Evolutionary conservation across 345 rosid species (phyloP).

Genomic region (Lumnitzera racemosa): DNA sequence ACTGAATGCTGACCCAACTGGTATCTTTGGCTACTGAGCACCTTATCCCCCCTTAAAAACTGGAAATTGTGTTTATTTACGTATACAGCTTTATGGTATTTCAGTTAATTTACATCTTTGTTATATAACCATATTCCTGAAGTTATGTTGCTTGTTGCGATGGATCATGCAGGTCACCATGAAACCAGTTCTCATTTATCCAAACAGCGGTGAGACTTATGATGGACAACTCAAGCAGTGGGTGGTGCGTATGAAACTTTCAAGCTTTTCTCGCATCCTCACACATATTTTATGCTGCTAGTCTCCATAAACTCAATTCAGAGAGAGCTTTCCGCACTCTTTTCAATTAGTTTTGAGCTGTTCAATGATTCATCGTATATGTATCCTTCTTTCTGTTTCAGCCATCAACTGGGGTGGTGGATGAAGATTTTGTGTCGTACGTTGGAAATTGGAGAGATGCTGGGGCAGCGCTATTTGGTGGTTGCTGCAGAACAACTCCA

Average conservation of each 20-base stretch:
- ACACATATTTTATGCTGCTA: no score
- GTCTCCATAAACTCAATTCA: no score
- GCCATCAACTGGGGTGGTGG: constrained; percentile 48
- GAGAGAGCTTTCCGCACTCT: background rate
- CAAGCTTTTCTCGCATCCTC: background rate
- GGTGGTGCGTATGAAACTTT: constrained; percentile 44
- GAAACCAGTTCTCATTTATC: constrained; percentile 68
- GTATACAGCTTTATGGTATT: background rate
- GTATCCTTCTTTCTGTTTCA: constrained; percentile 15
- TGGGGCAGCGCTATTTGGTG: constrained; percentile 74
- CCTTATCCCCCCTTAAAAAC: no score
- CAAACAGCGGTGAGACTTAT: constrained; percentile 82
- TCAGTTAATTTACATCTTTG: background rate
- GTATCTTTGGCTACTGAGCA: no score
- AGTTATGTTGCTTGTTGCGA: background rate
- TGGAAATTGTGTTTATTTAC: no score
- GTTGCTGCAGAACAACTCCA: constrained; percentile 94
- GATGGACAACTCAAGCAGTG: constrained; percentile 55
- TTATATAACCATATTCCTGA: background rate
- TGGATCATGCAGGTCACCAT: constrained; percentile 44
- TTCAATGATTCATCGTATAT: background rate
- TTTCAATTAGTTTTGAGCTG: background rate
- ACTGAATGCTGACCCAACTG: no score
- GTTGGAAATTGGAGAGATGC: constrained; percentile 62
- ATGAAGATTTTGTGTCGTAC: constrained; percentile 74